Evolutionary conservation across 345 rosid species (phyloP).

Genomic region (Eucalyptus pumila): DNA sequence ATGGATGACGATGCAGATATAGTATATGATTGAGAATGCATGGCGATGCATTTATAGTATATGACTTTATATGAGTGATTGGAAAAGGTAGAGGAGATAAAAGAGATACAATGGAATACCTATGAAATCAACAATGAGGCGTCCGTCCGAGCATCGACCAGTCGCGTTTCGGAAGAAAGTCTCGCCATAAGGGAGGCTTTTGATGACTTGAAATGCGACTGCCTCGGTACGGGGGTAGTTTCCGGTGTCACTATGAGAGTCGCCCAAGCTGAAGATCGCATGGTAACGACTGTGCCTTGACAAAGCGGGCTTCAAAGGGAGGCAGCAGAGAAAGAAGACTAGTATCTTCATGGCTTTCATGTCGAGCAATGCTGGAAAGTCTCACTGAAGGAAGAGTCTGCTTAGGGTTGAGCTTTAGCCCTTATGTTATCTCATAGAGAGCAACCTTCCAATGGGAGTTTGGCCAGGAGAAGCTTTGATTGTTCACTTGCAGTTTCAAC

Average conservation of each 20-base stretch:
- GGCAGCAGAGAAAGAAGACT: background rate
- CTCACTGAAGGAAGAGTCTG: background rate
- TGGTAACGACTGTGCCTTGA: background rate
- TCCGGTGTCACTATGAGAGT: background rate
- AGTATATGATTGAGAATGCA: slow-evolving; percentile 19
- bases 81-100: background rate
- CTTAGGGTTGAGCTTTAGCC: background rate
- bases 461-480: background rate
- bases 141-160: slow-evolving; percentile 1
- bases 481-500: background rate
- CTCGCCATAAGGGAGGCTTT: slow-evolving; percentile 34
- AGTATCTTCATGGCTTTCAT: background rate
- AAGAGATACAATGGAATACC: slow-evolving; percentile 3
- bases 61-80: background rate
- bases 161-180: slow-evolving; percentile 44
- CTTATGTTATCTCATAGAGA: background rate
- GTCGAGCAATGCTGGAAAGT: background rate
- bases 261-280: background rate
- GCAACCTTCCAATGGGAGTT: background rate
- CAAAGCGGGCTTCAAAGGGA: background rate
- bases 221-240: background rate
- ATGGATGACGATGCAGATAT: slow-evolving; percentile 37
- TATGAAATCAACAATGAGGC: background rate
- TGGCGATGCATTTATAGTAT: slow-evolving; percentile 20
- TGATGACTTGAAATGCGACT: background rate